A percentile compares a stretch with the other conserved stretches of the same genome.
Evolutionary conservation across 2,329 filamentous ascomycete genomes (phyloP).

Genomic region (Dothidotthia symphoricarpi): DNA sequence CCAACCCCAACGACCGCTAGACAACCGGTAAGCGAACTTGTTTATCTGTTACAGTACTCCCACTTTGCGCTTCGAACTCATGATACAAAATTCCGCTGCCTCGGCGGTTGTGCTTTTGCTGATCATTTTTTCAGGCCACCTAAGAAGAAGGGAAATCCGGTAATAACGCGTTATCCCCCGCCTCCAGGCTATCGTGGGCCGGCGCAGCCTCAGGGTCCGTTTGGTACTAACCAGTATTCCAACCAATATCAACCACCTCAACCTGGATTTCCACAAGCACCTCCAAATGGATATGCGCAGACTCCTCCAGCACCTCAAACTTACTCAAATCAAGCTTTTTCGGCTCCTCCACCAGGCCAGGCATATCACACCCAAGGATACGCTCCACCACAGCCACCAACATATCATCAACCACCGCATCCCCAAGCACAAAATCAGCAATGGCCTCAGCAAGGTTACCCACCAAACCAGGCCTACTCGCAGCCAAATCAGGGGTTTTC

Average conservation of each 20-base stretch:
- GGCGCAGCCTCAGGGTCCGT: constrained; percentile 33
- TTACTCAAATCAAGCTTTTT: constrained; percentile 27
- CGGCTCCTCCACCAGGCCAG: constrained; percentile 17
- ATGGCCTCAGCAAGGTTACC: constrained; percentile 28
- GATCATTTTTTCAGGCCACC: constrained; percentile 24
- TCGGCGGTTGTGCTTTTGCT: constrained; percentile 10
- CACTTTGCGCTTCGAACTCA: no score
- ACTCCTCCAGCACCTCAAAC: constrained; percentile 16
- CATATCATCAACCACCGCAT: constrained; percentile 21
- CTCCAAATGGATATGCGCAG: constrained; percentile 30
- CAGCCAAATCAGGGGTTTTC: constrained; percentile 22
- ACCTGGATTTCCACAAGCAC: constrained; percentile 27
- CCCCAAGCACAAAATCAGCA: constrained; percentile 23
- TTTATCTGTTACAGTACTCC: constrained; percentile 1
- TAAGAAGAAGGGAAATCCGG: constrained; percentile 50
- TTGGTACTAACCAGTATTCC: constrained; percentile 24
- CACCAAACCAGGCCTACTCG: constrained; percentile 20
- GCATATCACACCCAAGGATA: constrained; percentile 27
- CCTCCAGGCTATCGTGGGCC: constrained; percentile 48
- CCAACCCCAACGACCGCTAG: constrained; percentile 26
- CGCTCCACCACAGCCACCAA: constrained; percentile 19
- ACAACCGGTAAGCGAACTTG: constrained; percentile 33
- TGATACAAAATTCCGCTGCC: not conserved
- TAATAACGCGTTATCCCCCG: constrained; percentile 52
- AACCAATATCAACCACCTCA: constrained; percentile 30